These are phyloP conservation scores for Hysterium pulicare DNA, from an alignment of 2,329 filamentous ascomycete species.

Conservation along the genomic window DNA sequence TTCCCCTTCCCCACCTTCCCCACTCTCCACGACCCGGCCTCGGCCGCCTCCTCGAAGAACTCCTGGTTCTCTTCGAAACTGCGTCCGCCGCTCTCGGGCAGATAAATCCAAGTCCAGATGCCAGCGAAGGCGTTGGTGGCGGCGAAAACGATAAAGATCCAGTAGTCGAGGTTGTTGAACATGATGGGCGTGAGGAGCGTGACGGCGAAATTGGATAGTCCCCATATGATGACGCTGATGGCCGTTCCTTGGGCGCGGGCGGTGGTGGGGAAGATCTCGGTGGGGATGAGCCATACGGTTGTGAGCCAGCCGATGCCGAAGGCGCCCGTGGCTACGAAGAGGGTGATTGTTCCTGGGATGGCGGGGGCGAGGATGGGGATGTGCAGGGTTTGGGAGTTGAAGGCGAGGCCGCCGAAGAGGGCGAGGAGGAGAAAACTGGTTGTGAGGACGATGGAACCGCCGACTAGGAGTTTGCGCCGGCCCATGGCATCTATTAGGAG, in stretches of 20 bases:
- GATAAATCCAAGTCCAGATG: conserved; percentile 51
- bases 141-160: conserved; percentile 56
- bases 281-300: conserved; percentile 59
- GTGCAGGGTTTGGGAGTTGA: conserved; percentile 35
- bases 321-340: conserved; percentile 58
- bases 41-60: conserved; percentile 54
- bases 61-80: conserved; percentile 60
- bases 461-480: conserved; percentile 52
- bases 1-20: conserved; percentile 51
- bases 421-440: conserved; percentile 51
- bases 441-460: conserved; percentile 50
- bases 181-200: conserved; percentile 57
- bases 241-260: conserved; percentile 55
- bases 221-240: conserved; percentile 55
- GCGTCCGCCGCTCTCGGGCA: conserved; percentile 55
- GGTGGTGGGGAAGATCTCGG: conserved; percentile 56
- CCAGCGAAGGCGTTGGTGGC: conserved; percentile 55
- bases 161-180: conserved; percentile 59
- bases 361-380: conserved; percentile 45
- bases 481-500: conserved; percentile 56
- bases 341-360: conserved; percentile 49
- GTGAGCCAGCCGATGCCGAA: conserved; percentile 61
- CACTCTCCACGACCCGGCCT: conserved; percentile 54
- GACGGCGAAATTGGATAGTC: conserved; percentile 56
- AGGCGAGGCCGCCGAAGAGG: conserved; percentile 50